Base-by-base conservation (phyloP, 2,329 filamentous ascomycete species). In the Trichoderma atroviride region DNA sequence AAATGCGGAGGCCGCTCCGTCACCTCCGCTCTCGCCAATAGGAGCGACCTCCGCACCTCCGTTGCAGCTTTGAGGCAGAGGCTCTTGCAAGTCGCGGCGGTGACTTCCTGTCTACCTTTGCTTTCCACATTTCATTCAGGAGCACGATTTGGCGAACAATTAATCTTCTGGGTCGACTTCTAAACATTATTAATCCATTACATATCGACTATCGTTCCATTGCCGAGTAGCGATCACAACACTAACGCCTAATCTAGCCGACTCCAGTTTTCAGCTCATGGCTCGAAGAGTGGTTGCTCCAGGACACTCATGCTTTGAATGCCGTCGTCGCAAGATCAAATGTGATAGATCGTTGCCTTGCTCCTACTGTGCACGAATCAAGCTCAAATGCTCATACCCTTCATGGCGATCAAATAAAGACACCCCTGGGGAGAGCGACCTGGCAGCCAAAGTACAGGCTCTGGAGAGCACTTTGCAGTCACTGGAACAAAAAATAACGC, bases 261-360 rank as follows among this genome's bases (percentile, higher is more conserved):
- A 16, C n/a, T 33, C 14, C 13, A 35, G 37, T 37, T 5, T 24
- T 14, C 24, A 6, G 11, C 24, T 22, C 43, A 72, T 73, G 69
- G n/a, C 71, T 52, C 60, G 63, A 24, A 68, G 69, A 6, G 24
- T 55, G 10, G 67, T 67, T 58, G 53, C 69, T 5, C 29, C 71
- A 16, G 71, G 67, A 11, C 60, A 64, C 14, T 72, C 70, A 7
- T 72, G 69, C 35, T 43, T 71, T 5, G 71, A 72, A 47, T 73
- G 71, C 31, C 70, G 71, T 29, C 69, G 71, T 13, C 71, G 71
- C 31, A 73, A 73, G 52, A 72, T 73, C 40, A 72, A 60, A 61
- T 73, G 71, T 37, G 71, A 73, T 31, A 70, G 71, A 14, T 62
- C 53, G 4, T 33, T 69, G 1, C 70, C 71, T 10, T 73, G 71